Conservation (phyloP, 148 eudicot genomes). For the Silene uniflora region DNA sequence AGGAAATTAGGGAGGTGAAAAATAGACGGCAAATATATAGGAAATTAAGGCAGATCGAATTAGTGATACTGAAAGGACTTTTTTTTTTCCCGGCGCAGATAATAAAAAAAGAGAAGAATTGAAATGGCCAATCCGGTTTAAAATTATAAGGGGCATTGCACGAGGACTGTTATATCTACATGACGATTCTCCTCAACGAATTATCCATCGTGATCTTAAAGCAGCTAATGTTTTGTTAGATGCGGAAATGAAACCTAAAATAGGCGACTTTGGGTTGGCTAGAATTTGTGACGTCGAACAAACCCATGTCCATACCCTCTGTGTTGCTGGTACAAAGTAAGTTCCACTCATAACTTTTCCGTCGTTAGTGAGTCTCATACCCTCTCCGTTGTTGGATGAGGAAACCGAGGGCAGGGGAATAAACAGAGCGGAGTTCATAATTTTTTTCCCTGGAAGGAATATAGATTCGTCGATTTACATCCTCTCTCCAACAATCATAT, state of each 20-base stretch:
- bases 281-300: slow-evolving; percentile 8
- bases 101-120: slow-evolving; percentile 2
- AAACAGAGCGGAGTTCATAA: too few species aligned
- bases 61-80: too few species aligned
- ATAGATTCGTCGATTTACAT: too few species aligned
- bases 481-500: too few species aligned
- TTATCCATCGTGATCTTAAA: slow-evolving; percentile 19
- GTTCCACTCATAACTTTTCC: not conserved
- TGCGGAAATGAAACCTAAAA: slow-evolving; percentile 12
- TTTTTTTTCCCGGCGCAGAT: not conserved
- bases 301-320: slow-evolving; percentile 6
- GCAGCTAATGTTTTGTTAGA: slow-evolving; percentile 10
- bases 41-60: too few species aligned
- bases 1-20: too few species aligned
- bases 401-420: too few species aligned
- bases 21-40: too few species aligned
- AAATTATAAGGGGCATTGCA: slow-evolving; percentile 13
- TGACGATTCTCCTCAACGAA: slow-evolving; percentile 13
- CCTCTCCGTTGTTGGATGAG: too few species aligned
- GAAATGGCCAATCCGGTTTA: not conserved
- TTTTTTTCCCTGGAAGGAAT: too few species aligned
- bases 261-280: slow-evolving; percentile 14
- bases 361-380: too few species aligned
- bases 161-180: slow-evolving; percentile 17
- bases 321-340: slow-evolving; percentile 13